Evolutionary conservation across 2,329 filamentous ascomycete species (phyloP), one percentile per base, ranked within the genome.

Genomic region (Verticillium nubilum): DNA sequence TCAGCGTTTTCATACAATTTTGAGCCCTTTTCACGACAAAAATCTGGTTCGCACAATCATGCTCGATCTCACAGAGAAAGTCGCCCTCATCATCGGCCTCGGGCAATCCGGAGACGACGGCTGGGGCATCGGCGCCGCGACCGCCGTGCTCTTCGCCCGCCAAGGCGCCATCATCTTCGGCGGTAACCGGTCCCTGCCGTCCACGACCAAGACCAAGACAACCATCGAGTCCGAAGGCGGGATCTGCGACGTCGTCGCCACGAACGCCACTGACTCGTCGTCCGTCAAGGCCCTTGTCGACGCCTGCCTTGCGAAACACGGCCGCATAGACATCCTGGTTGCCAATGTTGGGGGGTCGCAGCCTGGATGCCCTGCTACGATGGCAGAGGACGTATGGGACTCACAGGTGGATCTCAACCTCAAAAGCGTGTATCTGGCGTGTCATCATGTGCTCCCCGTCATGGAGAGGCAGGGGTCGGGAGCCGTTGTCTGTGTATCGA

Each of bases 341-440:
- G 86, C 85, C 63, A 86, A 86, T 57, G 84, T 86, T 3, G 85
- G 85, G 2, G 78, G 78, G 57, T 82, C 78, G 0, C 82, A 86
- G 60, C 78, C 76, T 0, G 82, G 82, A 0, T 74, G 75, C 29
- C 78, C 82, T 0, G 81, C 76, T 0, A 70, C 67, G 0, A 79
- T 85, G 73, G 53, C 59, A 0, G 81, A 85, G 58, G 73, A 75
- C 1, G 65, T 73, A 0, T 86, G 82, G 82, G 78, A 85, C 63
- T 60, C 70, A 0, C 83, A 86, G 61, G 75, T 82, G 56, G 76
- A 80, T 10, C 68, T 85, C 47, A 86, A 86, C 63, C 70, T 86
- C 19, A 85, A 84, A 64, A 80, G 75, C 31, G 78, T 84, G 0
- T 86, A 83, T 61, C 66, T 84, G 5, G 78, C 77, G 2, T 80